Evolutionary conservation across 768 basidiomycete species (phyloP), one percentile per base, ranked within the genome.

Genomic region (Tricholoma hemisulphureum): DNA sequence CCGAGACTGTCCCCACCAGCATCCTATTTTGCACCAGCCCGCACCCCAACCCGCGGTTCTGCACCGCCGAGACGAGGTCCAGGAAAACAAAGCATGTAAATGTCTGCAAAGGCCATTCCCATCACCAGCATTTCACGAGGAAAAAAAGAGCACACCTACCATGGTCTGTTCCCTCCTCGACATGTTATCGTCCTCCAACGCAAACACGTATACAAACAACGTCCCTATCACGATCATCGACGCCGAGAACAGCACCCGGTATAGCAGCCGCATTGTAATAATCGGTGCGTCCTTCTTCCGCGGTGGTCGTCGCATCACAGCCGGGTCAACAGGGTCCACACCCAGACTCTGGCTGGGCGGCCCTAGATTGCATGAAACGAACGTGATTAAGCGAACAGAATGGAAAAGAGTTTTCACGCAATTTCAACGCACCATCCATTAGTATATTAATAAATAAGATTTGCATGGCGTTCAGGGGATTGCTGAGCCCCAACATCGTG

Each of bases 391-490:
- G 21, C 49, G 51, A 45, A 45, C 50, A 61, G n/a, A 46, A 20
- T 34, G 4, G 51, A 10, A 32, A 37, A 6, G 7, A 46, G n/a
- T 8, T 39, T 49, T 8, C 29, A 37, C 18, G 53, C 13, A 39
- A 45, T 23, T 56, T 28, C 2, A 52, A 58, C 23, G 6, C 81
- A 89, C 94, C 95, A 62, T 98, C 96, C 95, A 98, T 98, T 49
- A 98, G 83, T 69, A 98, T 97, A 74, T 98, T 98, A 67, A 98
- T 98, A 70, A 97, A 98, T n/a, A 98, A 75, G 65, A 98, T 98
- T 71, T 98, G 95, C 95, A 98, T 98, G 3, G 95, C 88, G 66
- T 98, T 98, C 61, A 98, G 80, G 3, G 95, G 95, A 67, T 96
- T 98, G 65, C 86, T 87, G 31, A 97, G 79, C 13, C 89, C 86